Conservation (phyloP, 2,329 filamentous ascomycete genomes). For the Coniochaeta sp. region DNA sequence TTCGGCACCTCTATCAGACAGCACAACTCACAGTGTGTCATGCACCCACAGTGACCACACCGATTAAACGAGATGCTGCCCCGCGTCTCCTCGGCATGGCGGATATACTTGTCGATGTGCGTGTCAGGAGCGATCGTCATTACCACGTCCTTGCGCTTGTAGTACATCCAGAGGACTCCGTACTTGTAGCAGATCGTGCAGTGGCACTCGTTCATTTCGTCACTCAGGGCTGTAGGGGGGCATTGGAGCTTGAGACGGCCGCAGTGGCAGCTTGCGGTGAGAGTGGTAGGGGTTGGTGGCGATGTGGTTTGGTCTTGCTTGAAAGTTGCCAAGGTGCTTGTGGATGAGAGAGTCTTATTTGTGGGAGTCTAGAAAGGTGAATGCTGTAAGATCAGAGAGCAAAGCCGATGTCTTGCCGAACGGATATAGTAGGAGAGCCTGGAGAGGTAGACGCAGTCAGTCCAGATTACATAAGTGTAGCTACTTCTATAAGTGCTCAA, state of each 20-base stretch:
- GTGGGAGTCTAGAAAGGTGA: too few species aligned
- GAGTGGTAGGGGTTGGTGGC: background rate
- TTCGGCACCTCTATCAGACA: too few species aligned
- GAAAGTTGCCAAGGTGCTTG: background rate
- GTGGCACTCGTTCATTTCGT: constrained; percentile 14
- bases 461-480: too few species aligned
- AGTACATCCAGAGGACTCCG: constrained; percentile 15
- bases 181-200: constrained; percentile 16
- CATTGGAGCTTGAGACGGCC: constrained; percentile 11
- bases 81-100: background rate
- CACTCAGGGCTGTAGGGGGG: constrained; percentile 7
- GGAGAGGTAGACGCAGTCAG: too few species aligned
- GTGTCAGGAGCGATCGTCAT: constrained; percentile 3
- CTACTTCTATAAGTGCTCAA: too few species aligned
- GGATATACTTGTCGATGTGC: background rate
- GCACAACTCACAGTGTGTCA: constrained; percentile 11
- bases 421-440: too few species aligned
- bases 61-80: constrained; percentile 7
- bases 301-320: background rate
- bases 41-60: constrained; percentile 12
- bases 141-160: constrained; percentile 6
- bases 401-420: too few species aligned
- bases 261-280: constrained; percentile 13
- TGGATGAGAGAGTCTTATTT: background rate
- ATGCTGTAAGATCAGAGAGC: too few species aligned